Base-by-base conservation (phyloP, 352 stramenopile species). In the Globisporangium splendens region DNA sequence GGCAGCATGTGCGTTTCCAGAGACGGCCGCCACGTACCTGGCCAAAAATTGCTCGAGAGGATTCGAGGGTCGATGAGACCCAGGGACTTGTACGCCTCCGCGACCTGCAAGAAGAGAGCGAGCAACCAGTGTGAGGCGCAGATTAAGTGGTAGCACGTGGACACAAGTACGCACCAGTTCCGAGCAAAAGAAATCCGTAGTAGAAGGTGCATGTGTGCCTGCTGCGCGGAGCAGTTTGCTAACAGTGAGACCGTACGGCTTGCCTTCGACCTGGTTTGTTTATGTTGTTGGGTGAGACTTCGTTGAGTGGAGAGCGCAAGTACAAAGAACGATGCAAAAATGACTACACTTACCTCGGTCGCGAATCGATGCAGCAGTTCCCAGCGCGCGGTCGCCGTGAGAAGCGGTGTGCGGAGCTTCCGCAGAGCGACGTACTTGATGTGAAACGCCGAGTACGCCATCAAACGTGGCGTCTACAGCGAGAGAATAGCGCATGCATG, bases 161-260 rank as follows among this genome's bases (percentile, higher is more conserved):
- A 1, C 17, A 15, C 14, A 13, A 35, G 22, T 28, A 59, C 69
- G 35, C 56, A 89, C 79, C 35, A 89, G 69, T 54, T 89, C 79
- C 0, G 79, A 89, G 69, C 79, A 89, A 43, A 89, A 89, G 55
- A 77, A 89, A 43, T 77, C 67, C 14, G 35, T 53, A 20, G 50
- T 54, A 22, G 46, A 43, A 14, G 44, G 54, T 17, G 39, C 51
- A 18, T 53, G 31, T 13, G 12, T 61, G 13, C 63, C 46, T 38
- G 60, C 59, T 0, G 74, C 59, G 8, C 70, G 68, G 3, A 89
- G 60, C 12, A 89, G 50, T 47, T 78, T 82, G 17, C 64, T 63
- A 17, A 89, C 47, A 28, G 68, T 84, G 46, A 89, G 65, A 12
- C 71, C 75, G 63, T 89, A 89, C 10, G 71, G 60, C 38, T 68